These are phyloP conservation scores for Ophiostoma novo-ulmi DNA, from an alignment of 2,329 filamentous ascomycete genomes.

Conservation along the genomic window DNA sequence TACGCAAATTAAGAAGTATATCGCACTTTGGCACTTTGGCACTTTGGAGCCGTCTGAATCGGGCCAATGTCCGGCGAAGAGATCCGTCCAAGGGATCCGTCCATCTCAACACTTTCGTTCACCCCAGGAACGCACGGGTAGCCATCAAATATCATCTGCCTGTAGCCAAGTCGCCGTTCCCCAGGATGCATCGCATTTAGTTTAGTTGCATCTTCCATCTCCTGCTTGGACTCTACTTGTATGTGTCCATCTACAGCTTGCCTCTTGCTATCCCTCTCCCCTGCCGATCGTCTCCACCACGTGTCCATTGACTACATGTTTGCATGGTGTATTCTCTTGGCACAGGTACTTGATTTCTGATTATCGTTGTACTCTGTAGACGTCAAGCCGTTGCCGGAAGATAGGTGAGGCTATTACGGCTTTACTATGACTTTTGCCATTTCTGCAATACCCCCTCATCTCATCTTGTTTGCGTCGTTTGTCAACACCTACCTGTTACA, in stretches of 20 bases:
- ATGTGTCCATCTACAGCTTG: neutral
- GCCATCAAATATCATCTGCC: neutral
- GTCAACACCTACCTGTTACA: constrained; percentile 3
- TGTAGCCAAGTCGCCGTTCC: neutral
- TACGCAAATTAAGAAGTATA: neutral
- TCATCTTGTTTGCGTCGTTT: constrained; percentile 1
- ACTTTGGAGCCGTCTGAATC: neutral
- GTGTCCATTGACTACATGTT: neutral
- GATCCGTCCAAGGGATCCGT: neutral
- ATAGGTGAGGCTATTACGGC: constrained; percentile 1
- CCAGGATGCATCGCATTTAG: neutral
- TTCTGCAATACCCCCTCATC: neutral
- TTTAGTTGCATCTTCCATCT: neutral
- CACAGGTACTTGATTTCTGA: neutral
- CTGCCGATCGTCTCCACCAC: constrained; percentile 5
- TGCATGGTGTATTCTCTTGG: neutral
- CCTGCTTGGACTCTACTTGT: neutral
- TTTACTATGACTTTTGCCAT: neutral
- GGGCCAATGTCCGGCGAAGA: neutral
- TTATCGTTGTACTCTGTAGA: neutral
- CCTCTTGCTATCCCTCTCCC: neutral
- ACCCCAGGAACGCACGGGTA: neutral
- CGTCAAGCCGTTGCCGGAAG: neutral
- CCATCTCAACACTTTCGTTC: neutral
- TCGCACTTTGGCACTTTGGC: too few species aligned